A percentile compares a stretch with the other conserved stretches of the same genome.
Evolutionary conservation across 169 alveolate genomes (phyloP).

Genomic region (Cryptosporidium viatorum): DNA sequence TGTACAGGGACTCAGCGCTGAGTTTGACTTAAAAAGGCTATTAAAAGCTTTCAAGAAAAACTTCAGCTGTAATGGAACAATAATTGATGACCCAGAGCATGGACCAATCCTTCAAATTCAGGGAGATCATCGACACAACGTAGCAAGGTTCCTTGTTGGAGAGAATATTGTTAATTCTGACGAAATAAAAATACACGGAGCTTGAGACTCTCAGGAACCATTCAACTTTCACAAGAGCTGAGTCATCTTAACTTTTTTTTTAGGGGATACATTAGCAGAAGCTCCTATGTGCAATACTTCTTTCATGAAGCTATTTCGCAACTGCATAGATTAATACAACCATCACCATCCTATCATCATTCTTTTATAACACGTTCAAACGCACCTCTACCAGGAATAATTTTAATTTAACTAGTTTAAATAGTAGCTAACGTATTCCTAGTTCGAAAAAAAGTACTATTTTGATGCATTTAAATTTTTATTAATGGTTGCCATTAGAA

Average conservation of each 20-base stretch:
- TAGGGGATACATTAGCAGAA: neutral
- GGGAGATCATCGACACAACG: slow-evolving; percentile 90
- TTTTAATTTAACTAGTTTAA: neutral
- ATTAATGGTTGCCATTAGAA: slow-evolving; percentile 16
- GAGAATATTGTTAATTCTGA: slow-evolving; percentile 89
- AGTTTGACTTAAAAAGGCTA: slow-evolving; percentile 91
- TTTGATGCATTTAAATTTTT: neutral
- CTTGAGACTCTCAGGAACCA: slow-evolving; percentile 70
- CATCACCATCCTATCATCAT: neutral
- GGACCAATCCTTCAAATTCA: slow-evolving; percentile 92
- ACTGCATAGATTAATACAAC: neutral
- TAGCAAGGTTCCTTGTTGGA: slow-evolving; percentile 88
- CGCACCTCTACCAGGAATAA: neutral
- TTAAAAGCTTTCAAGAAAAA: slow-evolving; percentile 92
- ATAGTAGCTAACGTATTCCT: slow-evolving; percentile 2
- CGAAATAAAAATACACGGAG: slow-evolving; percentile 92
- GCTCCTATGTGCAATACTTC: neutral
- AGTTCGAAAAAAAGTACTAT: slow-evolving; percentile 10
- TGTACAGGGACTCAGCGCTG: slow-evolving; percentile 92
- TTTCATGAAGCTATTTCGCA: slow-evolving; percentile 1
- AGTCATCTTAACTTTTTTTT: neutral
- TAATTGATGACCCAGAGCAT: slow-evolving; percentile 91
- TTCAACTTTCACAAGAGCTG: neutral
- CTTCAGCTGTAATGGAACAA: slow-evolving; percentile 94
- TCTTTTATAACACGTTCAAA: neutral